These are phyloP conservation scores for Triticum timopheevii DNA, from an alignment of 176 grass and related monocot species.

Conservation along the genomic window DNA sequence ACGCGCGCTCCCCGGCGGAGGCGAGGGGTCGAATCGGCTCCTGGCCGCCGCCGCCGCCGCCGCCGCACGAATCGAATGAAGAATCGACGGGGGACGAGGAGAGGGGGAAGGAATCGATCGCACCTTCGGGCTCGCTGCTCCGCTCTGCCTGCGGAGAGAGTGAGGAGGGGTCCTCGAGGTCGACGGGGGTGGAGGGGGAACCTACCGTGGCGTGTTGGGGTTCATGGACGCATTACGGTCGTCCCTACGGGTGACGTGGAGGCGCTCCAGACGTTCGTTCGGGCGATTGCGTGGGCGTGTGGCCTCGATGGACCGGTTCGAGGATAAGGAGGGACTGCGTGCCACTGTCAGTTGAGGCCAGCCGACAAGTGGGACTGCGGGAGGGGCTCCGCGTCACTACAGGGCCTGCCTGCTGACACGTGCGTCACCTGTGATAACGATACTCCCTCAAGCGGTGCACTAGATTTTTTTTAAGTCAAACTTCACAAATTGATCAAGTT, in stretches of 20 bases:
- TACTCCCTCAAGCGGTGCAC: too few species aligned
- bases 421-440: too few species aligned
- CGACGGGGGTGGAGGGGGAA: neutral
- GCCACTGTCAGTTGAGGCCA: neutral
- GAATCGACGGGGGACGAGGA: neutral
- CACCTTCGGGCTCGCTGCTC: slow-evolving; percentile 7
- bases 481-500: too few species aligned
- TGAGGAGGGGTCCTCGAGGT: neutral
- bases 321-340: neutral
- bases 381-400: neutral
- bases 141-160: neutral
- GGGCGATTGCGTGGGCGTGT: neutral
- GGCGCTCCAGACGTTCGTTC: neutral
- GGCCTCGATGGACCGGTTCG: neutral
- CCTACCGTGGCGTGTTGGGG: neutral
- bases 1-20: slow-evolving; percentile 3
- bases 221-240: neutral
- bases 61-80: neutral
- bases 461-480: too few species aligned
- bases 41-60: too few species aligned
- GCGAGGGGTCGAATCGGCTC: neutral
- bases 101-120: neutral
- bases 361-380: neutral
- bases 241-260: neutral
- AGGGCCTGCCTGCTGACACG: too few species aligned